Percentiles rank a stretch among this genome's conserved stretches.
phyloP scores from a whole-genome alignment of 23 red algal genomes.

The Gracilaria domingensis region DNA sequence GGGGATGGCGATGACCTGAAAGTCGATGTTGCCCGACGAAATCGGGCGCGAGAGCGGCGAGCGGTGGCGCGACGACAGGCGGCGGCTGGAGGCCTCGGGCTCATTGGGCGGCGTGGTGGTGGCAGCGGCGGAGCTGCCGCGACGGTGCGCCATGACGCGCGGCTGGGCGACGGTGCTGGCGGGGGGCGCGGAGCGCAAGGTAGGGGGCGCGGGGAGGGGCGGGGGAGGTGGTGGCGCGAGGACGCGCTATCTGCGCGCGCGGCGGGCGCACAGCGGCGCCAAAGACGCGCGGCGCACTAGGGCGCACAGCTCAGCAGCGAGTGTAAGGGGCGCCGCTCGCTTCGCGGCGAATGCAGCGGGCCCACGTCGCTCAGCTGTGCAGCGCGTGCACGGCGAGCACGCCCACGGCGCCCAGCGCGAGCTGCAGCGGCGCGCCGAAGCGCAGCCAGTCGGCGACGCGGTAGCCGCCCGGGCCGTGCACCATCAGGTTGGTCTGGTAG shows the following conservation, averaged over 20 bases:
- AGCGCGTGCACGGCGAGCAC: constrained; percentile 21
- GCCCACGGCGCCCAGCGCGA: constrained; percentile 9
- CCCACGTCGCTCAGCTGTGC: too few relatives aligned
- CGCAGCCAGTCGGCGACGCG: constrained; percentile 52
- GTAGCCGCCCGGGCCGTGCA: constrained; percentile 65
- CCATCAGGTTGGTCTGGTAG: constrained; percentile 78
- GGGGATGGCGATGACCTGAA: constrained; percentile 72
- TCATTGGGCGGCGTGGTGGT: constrained; percentile 25
- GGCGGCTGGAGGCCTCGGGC: too few relatives aligned
- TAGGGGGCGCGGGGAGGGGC: too few relatives aligned
- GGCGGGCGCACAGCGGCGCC: too few relatives aligned
- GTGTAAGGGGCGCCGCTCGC: not conserved
- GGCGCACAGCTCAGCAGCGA: too few relatives aligned
- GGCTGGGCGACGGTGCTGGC: too few relatives aligned
- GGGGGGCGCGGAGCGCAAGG: too few relatives aligned
- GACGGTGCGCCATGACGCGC: constrained; percentile 22
- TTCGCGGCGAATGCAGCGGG: constrained; percentile 9
- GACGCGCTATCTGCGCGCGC: too few relatives aligned
- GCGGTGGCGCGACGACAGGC: constrained; percentile 22
- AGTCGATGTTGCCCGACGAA: constrained; percentile 55
- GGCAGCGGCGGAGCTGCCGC: not conserved
- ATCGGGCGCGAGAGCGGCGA: constrained; percentile 2
- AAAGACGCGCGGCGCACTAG: too few relatives aligned
- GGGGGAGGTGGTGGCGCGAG: not conserved
- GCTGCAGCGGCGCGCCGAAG: constrained; percentile 45